Percentiles rank a stretch among this genome's conserved stretches.
Conservation (phyloP, 2,329 filamentous ascomycete species). For the Bipolaris bicolor region DNA sequence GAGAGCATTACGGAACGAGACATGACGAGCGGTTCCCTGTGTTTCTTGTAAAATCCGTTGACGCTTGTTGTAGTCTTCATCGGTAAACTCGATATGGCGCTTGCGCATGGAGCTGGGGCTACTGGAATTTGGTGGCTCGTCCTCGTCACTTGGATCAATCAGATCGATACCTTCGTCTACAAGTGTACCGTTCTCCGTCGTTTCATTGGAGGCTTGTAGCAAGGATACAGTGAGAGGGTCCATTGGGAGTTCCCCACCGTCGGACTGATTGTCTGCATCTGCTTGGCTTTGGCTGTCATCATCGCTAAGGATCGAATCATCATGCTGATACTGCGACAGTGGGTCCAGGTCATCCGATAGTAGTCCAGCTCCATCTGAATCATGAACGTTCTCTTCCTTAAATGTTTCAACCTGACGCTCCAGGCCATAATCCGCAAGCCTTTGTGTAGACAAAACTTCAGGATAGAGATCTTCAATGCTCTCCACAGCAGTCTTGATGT, state of each 20-base stretch:
- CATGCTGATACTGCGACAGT: slow-evolving; percentile 3
- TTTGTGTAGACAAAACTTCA: slow-evolving; percentile 58
- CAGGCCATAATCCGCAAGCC: slow-evolving; percentile 16
- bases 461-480: slow-evolving; percentile 89
- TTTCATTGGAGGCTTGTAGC: slow-evolving; percentile 16
- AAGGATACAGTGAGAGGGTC: slow-evolving; percentile 42
- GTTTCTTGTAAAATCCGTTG: slow-evolving; percentile 21
- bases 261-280: slow-evolving; percentile 21
- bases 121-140: slow-evolving; percentile 9
- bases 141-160: slow-evolving; percentile 23
- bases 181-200: slow-evolving; percentile 11
- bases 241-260: slow-evolving; percentile 33
- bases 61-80: slow-evolving; percentile 20
- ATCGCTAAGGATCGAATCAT: slow-evolving; percentile 14
- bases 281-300: slow-evolving; percentile 37
- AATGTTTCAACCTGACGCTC: background rate
- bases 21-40: slow-evolving; percentile 11
- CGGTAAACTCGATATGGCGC: slow-evolving; percentile 19
- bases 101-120: slow-evolving; percentile 23
- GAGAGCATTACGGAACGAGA: slow-evolving; percentile 20
- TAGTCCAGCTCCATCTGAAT: background rate
- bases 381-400: background rate
- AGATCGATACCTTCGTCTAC: slow-evolving; percentile 31
- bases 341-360: background rate
- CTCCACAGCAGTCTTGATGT: slow-evolving; percentile 77